Percentiles rank a stretch among this genome's conserved stretches.
Evolutionary conservation across 352 stramenopile genomes (phyloP).

Genomic region (Phytophthora colocasiae): DNA sequence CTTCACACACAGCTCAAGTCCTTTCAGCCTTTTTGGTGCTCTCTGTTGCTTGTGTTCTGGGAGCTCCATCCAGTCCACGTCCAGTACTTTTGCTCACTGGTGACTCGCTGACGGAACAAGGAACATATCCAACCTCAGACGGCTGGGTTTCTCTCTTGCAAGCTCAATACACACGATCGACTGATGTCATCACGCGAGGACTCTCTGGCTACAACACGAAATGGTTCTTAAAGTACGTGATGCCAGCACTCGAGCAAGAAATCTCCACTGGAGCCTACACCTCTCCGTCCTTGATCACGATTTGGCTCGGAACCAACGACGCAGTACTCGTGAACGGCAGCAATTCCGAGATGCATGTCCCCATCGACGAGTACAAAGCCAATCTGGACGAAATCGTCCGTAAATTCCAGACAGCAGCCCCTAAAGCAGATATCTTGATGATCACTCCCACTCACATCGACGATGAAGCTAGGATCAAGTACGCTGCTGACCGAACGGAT

Average conservation of each 20-base stretch:
- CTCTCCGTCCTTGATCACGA: conserved; percentile 42
- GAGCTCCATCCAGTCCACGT: background rate
- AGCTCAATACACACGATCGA: conserved; percentile 37
- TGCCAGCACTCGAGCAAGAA: conserved; percentile 43
- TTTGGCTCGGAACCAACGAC: conserved; percentile 70
- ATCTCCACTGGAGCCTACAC: conserved; percentile 23
- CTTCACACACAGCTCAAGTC: too few relatives aligned
- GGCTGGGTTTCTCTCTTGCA: conserved; percentile 44
- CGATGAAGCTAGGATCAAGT: conserved; percentile 22
- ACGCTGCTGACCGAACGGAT: conserved; percentile 17
- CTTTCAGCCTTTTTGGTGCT: too few relatives aligned
- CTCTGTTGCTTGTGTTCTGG: too few relatives aligned
- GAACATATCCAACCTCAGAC: conserved; percentile 10
- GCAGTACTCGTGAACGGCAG: conserved; percentile 37
- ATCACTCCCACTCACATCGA: conserved; percentile 50
- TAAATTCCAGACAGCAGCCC: conserved; percentile 9
- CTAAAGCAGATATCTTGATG: conserved; percentile 40
- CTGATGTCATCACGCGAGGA: conserved; percentile 48
- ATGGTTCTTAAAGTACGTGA: conserved; percentile 43
- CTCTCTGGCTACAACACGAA: conserved; percentile 51
- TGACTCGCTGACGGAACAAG: conserved; percentile 51
- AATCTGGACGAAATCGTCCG: conserved; percentile 46
- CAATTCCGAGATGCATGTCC: conserved; percentile 41
- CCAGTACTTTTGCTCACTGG: conserved; percentile 39
- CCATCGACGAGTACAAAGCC: conserved; percentile 42